Percentiles rank a stretch among this genome's conserved stretches.
These are phyloP conservation scores for Boletus tylopilopsis DNA, from an alignment of 768 basidiomycete species.

Conservation along the genomic window DNA sequence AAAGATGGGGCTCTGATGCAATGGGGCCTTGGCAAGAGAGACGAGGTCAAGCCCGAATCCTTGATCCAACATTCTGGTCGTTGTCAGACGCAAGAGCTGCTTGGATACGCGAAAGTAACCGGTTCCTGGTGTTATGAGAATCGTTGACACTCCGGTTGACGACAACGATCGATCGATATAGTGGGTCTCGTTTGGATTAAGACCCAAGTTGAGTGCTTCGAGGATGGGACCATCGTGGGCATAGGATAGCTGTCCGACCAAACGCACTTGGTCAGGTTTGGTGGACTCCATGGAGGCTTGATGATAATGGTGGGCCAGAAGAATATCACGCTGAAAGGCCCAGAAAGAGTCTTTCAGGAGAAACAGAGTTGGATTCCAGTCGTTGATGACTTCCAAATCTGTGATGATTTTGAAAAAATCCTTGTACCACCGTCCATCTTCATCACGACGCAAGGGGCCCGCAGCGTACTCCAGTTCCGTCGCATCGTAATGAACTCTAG, in stretches of 20 bases:
- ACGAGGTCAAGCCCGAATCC: slow-evolving; percentile 89
- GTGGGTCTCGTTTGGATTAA: slow-evolving; percentile 91
- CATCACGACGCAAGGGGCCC: slow-evolving; percentile 73
- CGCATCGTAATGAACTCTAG: slow-evolving; percentile 84
- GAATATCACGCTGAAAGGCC: slow-evolving; percentile 88
- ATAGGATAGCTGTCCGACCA: slow-evolving; percentile 75
- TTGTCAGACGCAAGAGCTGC: slow-evolving; percentile 83
- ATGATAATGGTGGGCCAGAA: slow-evolving; percentile 86
- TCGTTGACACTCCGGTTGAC: slow-evolving; percentile 78
- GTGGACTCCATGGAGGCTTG: slow-evolving; percentile 53
- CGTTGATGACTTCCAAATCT: slow-evolving; percentile 82
- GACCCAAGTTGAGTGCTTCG: slow-evolving; percentile 88
- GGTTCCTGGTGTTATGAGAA: slow-evolving; percentile 90
- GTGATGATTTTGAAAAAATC: slow-evolving; percentile 96
- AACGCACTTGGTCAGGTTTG: slow-evolving; percentile 49
- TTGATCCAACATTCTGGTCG: slow-evolving; percentile 90
- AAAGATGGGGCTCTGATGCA: slow-evolving; percentile 93
- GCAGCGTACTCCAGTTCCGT: slow-evolving; percentile 79
- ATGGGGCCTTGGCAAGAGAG: slow-evolving; percentile 83
- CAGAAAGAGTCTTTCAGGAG: slow-evolving; percentile 86
- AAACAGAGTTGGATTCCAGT: slow-evolving; percentile 86
- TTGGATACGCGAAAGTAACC: slow-evolving; percentile 93
- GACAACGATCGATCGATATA: slow-evolving; percentile 94
- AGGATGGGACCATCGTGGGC: slow-evolving; percentile 96
- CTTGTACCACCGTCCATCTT: slow-evolving; percentile 81